Conservation (phyloP, 2,329 filamentous ascomycete genomes). For the Nectriaceae sp. region DNA sequence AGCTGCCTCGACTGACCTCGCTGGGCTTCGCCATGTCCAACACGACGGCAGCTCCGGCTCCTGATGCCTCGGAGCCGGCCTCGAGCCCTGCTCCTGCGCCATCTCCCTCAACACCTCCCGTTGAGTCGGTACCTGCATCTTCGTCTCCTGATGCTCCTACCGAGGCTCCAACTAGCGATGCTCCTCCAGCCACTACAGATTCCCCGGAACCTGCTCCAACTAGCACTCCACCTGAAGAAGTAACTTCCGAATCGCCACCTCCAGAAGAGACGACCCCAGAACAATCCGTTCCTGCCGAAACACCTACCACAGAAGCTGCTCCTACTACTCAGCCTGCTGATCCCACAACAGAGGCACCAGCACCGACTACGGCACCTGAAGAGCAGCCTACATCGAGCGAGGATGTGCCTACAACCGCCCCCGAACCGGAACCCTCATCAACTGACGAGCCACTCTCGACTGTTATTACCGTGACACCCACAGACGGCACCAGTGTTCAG, state of each 20-base stretch:
- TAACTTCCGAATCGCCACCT: background rate
- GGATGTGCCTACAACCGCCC: slow-evolving; percentile 2
- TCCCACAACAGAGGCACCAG: slow-evolving; percentile 11
- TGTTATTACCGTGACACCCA: slow-evolving; percentile 28
- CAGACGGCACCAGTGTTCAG: slow-evolving; percentile 13
- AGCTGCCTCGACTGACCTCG: slow-evolving; percentile 21
- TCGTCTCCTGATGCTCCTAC: background rate
- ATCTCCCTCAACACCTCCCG: background rate
- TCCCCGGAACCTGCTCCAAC: background rate
- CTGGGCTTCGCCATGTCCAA: slow-evolving; percentile 37
- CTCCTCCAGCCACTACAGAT: background rate
- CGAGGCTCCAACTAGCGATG: background rate
- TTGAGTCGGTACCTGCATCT: background rate
- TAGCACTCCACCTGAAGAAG: background rate
- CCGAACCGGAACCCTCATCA: slow-evolving; percentile 15
- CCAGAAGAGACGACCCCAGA: background rate
- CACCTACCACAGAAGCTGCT: background rate
- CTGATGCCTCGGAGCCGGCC: slow-evolving; percentile 22
- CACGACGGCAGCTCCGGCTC: slow-evolving; percentile 23
- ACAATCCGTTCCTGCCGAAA: background rate
- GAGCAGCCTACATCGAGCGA: slow-evolving; percentile 6
- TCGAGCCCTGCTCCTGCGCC: slow-evolving; percentile 15
- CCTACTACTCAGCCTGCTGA: too few relatives aligned
- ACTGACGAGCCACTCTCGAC: slow-evolving; percentile 19
- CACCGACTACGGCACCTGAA: slow-evolving; percentile 4